Evolutionary conservation across 2,329 filamentous ascomycete species (phyloP).

Genomic region (Alternaria triticina): DNA sequence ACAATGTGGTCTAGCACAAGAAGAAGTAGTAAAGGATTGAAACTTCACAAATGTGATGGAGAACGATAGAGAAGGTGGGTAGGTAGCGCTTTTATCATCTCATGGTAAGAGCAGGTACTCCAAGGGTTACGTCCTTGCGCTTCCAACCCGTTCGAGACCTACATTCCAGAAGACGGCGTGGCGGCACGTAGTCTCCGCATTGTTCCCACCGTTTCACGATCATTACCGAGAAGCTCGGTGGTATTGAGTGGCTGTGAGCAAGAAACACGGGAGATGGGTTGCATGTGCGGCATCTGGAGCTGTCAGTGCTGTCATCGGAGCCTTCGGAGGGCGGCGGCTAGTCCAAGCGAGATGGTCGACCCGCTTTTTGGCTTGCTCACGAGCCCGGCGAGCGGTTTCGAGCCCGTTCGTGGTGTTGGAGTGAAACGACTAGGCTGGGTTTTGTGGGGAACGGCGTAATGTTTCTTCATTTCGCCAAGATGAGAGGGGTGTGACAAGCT

Average conservation of each 20-base stretch:
- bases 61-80: not conserved
- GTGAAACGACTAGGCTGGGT: not conserved
- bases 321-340: not conserved
- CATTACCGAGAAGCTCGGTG: not conserved
- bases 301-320: not conserved
- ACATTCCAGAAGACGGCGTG: not conserved
- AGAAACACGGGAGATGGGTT: not conserved
- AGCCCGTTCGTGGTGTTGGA: not conserved
- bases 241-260: not conserved
- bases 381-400: not conserved
- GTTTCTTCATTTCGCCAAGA: constrained; percentile 1
- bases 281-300: not conserved
- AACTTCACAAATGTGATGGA: not conserved
- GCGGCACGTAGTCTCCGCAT: not conserved
- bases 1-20: not conserved
- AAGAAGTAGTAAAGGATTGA: not conserved
- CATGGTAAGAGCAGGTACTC: not conserved
- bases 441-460: not conserved
- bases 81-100: not conserved
- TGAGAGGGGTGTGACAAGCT: not conserved
- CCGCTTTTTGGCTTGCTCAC: constrained; percentile 1
- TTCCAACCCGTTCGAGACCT: constrained; percentile 1
- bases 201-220: not conserved
- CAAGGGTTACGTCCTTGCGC: not conserved
- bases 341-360: not conserved